phyloP scores from a whole-genome alignment of 1,139 yeast genomes.

The Zygosaccharomyces pseudobailii region DNA sequence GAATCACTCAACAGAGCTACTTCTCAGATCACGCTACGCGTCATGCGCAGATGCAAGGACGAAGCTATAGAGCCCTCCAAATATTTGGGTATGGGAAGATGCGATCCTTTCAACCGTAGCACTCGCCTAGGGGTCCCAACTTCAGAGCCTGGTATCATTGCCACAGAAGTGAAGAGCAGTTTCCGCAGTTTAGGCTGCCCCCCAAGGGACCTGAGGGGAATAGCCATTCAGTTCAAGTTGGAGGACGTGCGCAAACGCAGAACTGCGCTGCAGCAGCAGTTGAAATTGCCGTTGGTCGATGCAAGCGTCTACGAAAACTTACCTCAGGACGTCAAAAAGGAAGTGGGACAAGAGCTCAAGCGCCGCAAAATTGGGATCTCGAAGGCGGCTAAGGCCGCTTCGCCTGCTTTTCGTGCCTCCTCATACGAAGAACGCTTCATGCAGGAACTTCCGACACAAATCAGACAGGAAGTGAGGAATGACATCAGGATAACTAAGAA shows the following conservation, averaged over 20 bases:
- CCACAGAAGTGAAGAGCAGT: conserved; percentile 55
- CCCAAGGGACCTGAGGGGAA: conserved; percentile 68
- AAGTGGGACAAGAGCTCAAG: conserved; percentile 10
- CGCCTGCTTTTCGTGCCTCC: conserved; percentile 5
- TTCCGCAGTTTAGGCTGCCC: conserved; percentile 56
- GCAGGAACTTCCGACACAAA: conserved; percentile 28
- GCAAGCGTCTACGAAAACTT: conserved; percentile 8
- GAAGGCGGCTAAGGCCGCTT: background rate
- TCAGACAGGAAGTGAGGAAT: conserved; percentile 29
- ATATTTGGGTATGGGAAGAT: conserved; percentile 76
- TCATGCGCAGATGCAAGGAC: conserved; percentile 57
- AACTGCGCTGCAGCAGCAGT: conserved; percentile 9
- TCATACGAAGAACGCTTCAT: conserved; percentile 26
- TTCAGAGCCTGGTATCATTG: conserved; percentile 55
- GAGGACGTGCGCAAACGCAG: conserved; percentile 14
- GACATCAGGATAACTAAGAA: conserved; percentile 35
- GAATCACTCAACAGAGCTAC: conserved; percentile 47
- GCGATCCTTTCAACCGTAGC: conserved; percentile 60
- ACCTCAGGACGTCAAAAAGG: conserved; percentile 16
- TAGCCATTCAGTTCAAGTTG: conserved; percentile 64
- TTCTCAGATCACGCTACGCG: conserved; percentile 53
- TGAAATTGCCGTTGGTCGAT: conserved; percentile 15
- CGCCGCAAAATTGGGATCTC: conserved; percentile 9
- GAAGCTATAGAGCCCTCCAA: conserved; percentile 78
- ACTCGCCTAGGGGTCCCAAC: conserved; percentile 62